A percentile compares a stretch with the other conserved stretches of the same genome.
Evolutionary conservation across 2,329 filamentous ascomycete species (phyloP).

Genomic region (Pseudocercospora eumusae): DNA sequence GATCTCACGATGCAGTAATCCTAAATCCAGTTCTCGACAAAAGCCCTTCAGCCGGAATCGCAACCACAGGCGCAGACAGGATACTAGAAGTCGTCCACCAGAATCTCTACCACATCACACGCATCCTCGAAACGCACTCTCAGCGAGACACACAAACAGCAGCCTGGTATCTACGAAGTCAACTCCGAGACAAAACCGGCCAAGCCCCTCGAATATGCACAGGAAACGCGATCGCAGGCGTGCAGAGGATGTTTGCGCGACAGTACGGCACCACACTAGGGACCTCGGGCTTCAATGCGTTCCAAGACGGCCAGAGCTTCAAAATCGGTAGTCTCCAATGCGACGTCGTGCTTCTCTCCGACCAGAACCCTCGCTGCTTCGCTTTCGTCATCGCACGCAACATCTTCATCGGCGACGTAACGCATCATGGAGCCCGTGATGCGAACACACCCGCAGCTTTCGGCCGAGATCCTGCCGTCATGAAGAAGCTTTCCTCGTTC

Average conservation of each 20-base stretch:
- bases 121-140: conserved; percentile 64
- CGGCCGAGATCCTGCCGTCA: background rate
- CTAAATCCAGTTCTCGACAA: conserved; percentile 66
- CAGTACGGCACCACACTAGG: conserved; percentile 54
- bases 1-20: conserved; percentile 53
- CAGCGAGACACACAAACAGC: conserved; percentile 64
- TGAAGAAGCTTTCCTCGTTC: conserved; percentile 17
- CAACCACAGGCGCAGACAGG: conserved; percentile 55
- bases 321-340: conserved; percentile 51
- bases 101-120: conserved; percentile 52
- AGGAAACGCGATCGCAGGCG: conserved; percentile 54
- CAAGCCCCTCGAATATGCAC: conserved; percentile 54
- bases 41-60: conserved; percentile 51
- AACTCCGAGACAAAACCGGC: conserved; percentile 43
- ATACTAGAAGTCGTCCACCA: conserved; percentile 51
- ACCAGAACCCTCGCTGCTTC: conserved; percentile 56
- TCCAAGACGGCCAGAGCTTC: conserved; percentile 58
- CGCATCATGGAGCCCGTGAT: conserved; percentile 4
- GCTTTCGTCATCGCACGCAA: conserved; percentile 58
- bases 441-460: conserved; percentile 10
- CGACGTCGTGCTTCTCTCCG: conserved; percentile 57
- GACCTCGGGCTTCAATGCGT: conserved; percentile 55
- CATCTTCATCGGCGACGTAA: conserved; percentile 40
- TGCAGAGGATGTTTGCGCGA: conserved; percentile 55
- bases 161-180: conserved; percentile 57